These are phyloP conservation scores for Hansenula lynferdii DNA, from an alignment of 1,139 yeast genomes.

Conservation along the genomic window DNA sequence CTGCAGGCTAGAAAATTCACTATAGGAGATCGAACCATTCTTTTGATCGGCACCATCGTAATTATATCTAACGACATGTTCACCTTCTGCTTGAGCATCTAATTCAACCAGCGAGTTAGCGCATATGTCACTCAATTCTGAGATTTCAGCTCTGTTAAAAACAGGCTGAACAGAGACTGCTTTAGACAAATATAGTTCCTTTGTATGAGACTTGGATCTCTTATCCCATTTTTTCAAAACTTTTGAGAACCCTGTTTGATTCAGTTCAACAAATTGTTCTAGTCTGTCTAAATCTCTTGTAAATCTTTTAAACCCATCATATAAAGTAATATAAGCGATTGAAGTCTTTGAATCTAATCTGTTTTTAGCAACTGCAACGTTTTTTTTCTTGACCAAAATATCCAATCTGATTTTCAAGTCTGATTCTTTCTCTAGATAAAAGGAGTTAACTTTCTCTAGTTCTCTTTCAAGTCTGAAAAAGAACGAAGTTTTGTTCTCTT, in stretches of 20 bases:
- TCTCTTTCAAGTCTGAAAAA: slow-evolving; percentile 92
- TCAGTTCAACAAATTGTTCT: slow-evolving; percentile 89
- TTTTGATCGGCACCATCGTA: slow-evolving; percentile 13
- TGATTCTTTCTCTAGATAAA: slow-evolving; percentile 86
- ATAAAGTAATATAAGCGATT: slow-evolving; percentile 59
- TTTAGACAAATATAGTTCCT: slow-evolving; percentile 83
- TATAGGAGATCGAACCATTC: slow-evolving; percentile 17
- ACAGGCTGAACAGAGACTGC: slow-evolving; percentile 97
- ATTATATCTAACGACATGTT: slow-evolving; percentile 29
- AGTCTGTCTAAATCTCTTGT: slow-evolving; percentile 83
- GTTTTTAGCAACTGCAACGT: slow-evolving; percentile 45
- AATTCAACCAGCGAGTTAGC: slow-evolving; percentile 74
- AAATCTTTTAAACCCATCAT: slow-evolving; percentile 85
- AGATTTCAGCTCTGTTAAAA: slow-evolving; percentile 84
- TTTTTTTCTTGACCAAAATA: slow-evolving; percentile 67
- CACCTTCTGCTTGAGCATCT: slow-evolving; percentile 85
- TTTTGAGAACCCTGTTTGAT: slow-evolving; percentile 93
- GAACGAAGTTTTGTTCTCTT: slow-evolving; percentile 89
- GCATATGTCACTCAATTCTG: slow-evolving; percentile 78
- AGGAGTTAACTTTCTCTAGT: slow-evolving; percentile 86
- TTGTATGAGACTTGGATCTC: slow-evolving; percentile 89
- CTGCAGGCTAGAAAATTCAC: too few relatives aligned
- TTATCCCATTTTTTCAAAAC: slow-evolving; percentile 98
- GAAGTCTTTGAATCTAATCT: slow-evolving; percentile 45
- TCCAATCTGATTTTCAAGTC: slow-evolving; percentile 77